Evolutionary conservation across 2,329 filamentous ascomycete genomes (phyloP).

Genomic region (Plectosphaerella cucumerina): DNA sequence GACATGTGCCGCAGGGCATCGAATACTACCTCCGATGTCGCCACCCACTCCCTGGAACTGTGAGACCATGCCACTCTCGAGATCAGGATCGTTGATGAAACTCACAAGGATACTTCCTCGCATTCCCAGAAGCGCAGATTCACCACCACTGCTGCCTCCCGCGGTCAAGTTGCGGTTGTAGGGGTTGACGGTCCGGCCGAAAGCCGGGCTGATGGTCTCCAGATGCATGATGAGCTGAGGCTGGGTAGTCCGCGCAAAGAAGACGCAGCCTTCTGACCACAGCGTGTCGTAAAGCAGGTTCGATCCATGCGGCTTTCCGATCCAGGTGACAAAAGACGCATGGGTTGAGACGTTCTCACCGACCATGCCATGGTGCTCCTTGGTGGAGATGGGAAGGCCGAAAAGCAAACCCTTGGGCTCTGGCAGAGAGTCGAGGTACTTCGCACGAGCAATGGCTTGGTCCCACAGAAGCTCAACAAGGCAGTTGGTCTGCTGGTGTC

Average conservation of each 20-base stretch:
- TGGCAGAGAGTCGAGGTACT: conserved; percentile 25
- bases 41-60: not conserved
- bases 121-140: conserved; percentile 12
- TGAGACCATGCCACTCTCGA: not conserved
- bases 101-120: not conserved
- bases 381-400: conserved; percentile 18
- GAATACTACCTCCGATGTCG: not conserved
- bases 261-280: conserved; percentile 26
- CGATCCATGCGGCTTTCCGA: conserved; percentile 25
- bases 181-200: conserved; percentile 33
- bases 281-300: conserved; percentile 25
- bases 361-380: conserved; percentile 16
- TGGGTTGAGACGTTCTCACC: conserved; percentile 24
- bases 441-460: conserved; percentile 30
- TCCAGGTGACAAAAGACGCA: conserved; percentile 23
- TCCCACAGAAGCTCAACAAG: conserved; percentile 33
- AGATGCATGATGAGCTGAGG: conserved; percentile 32
- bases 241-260: conserved; percentile 37
- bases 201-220: conserved; percentile 31
- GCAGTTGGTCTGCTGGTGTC: conserved; percentile 28
- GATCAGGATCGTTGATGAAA: not conserved
- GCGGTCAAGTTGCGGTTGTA: conserved; percentile 30
- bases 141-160: conserved; percentile 38
- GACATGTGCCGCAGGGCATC: not conserved
- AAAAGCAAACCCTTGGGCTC: conserved; percentile 35